Base-by-base conservation (phyloP, 441 rosid genomes). In the Erodium trifolium region DNA sequence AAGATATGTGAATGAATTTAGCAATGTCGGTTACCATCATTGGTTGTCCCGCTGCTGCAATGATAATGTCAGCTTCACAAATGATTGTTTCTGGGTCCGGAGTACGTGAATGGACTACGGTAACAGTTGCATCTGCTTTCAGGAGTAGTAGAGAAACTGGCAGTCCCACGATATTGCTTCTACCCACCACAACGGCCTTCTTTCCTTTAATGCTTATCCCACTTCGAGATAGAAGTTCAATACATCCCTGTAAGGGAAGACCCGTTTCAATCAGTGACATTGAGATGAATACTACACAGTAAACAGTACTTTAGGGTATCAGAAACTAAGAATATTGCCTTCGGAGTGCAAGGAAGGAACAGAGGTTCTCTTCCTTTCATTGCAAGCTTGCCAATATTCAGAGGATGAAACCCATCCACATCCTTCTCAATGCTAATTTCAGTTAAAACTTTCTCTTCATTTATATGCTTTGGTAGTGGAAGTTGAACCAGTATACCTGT, bases 361-460 rank as follows among this genome's bases (percentile, higher is more conserved):
- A 89, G 90, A 27, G 97, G 97, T 5, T 91, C 94, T 83, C 97
- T 81, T 80, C 90, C 98, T 81, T 93, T 93, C 98, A 93, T 93
- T 55, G 96, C 98, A 73, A 91, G 92, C 85, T 88, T 93, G 73
- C 97, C 97, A 41, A 91, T 89, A 72, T 93, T 93, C 62, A 93
- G 69, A 68, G 98, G 98, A 85, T 93, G 98, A 81, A 93, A 93
- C 14, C 98, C 98, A 81, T 93, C 97, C 0, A 90, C 97, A 80
- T 93, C 98, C 71, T 89, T 93, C 76, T 75, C 90, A 66, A 91
- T 78, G 69, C 83, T 87, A 77, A 93, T 89, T 69, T 84, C 97
- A 72, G 81, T 72, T 73, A 91, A 79, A 66, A 93, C 85, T 79
- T 81, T 88, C 88, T 93, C 98, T 74, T 91, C 97, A 45, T 88